These are phyloP conservation scores for Verticillium alfalfae DNA, from an alignment of 2,329 filamentous ascomycete species.

Conservation along the genomic window DNA sequence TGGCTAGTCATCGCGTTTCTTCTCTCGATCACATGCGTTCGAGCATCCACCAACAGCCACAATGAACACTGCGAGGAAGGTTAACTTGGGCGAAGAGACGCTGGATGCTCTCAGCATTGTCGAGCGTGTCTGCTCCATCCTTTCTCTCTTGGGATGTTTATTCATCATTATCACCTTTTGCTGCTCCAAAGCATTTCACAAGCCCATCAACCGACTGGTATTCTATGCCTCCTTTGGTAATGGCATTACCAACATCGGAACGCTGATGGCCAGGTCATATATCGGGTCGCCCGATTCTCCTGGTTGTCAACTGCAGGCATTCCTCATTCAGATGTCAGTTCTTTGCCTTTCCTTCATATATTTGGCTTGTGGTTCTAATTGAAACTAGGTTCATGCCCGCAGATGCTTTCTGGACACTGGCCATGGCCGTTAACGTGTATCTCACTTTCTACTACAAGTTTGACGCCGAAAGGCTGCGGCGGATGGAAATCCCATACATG, in stretches of 20 bases:
- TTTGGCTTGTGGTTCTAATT: background rate
- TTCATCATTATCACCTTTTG: slow-evolving; percentile 70
- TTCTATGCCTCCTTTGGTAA: slow-evolving; percentile 84
- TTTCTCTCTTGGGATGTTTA: slow-evolving; percentile 65
- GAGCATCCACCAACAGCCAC: background rate
- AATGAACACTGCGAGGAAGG: background rate
- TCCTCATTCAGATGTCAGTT: slow-evolving; percentile 75
- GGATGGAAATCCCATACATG: slow-evolving; percentile 67
- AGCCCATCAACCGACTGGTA: slow-evolving; percentile 80
- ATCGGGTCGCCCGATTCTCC: slow-evolving; percentile 40
- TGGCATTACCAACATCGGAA: slow-evolving; percentile 70
- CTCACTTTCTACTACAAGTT: slow-evolving; percentile 75
- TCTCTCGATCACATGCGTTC: background rate
- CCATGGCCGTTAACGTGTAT: slow-evolving; percentile 82
- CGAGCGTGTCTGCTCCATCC: slow-evolving; percentile 62
- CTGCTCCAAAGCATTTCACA: slow-evolving; percentile 65
- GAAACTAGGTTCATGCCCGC: slow-evolving; percentile 68
- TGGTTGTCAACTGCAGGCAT: slow-evolving; percentile 67
- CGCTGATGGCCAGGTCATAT: slow-evolving; percentile 63
- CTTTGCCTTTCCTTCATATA: slow-evolving; percentile 8
- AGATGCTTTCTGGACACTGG: slow-evolving; percentile 70
- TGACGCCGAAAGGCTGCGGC: slow-evolving; percentile 56
- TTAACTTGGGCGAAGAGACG: slow-evolving; percentile 21
- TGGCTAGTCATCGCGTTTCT: background rate
- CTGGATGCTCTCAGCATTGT: slow-evolving; percentile 53